phyloP scores from a whole-genome alignment of 208 protist genomes.

The Hexamita inflata region DNA sequence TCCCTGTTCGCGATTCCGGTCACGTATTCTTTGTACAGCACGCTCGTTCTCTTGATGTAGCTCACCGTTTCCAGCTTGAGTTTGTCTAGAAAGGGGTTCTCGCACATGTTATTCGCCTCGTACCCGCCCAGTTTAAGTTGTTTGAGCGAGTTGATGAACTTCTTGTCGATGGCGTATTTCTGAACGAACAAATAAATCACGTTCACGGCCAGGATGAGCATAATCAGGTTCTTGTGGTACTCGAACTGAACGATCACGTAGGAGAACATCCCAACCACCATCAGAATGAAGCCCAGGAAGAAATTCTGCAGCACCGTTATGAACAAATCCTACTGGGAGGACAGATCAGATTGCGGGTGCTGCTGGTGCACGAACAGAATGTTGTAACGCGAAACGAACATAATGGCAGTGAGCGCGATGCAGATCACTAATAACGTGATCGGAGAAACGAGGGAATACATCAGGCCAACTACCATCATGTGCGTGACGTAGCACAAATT shows the following conservation, averaged over 20 bases:
- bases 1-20: too few species aligned
- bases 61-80: too few species aligned
- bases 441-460: slow-evolving; percentile 16
- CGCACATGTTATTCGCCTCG: too few species aligned
- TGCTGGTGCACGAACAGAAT: not conserved
- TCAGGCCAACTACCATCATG: slow-evolving; percentile 19
- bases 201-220: not conserved
- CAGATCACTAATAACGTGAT: not conserved
- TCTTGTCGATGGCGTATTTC: not conserved
- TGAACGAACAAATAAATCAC: not conserved
- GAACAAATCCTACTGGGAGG: not conserved
- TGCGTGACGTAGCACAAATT: not conserved
- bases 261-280: not conserved
- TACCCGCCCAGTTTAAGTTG: too few species aligned
- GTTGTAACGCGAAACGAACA: not conserved
- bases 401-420: not conserved
- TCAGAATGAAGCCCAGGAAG: not conserved
- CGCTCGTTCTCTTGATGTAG: too few species aligned
- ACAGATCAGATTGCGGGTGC: not conserved
- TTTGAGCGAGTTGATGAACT: too few species aligned
- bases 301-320: not conserved
- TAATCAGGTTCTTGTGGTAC: not conserved
- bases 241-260: not conserved
- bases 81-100: too few species aligned
- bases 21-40: too few species aligned